phyloP scores from a whole-genome alignment of 805 yeast species.

The Saccharomycopsis lassenensis region DNA sequence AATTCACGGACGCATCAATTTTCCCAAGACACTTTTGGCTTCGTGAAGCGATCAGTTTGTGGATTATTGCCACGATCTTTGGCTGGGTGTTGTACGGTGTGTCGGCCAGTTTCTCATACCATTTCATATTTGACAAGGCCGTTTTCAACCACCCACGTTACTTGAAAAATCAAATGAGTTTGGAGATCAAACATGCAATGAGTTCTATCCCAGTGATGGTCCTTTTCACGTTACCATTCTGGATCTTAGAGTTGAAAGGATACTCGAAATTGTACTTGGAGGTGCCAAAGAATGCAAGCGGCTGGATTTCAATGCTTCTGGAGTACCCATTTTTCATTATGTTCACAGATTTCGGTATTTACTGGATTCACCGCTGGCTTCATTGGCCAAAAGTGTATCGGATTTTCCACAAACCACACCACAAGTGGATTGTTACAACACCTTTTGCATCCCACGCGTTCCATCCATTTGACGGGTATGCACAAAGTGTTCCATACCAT shows the following conservation, averaged over 20 bases:
- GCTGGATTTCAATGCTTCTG: conserved; percentile 48
- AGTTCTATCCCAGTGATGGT: conserved; percentile 89
- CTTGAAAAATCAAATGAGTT: conserved; percentile 80
- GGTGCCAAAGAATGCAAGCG: conserved; percentile 51
- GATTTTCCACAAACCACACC: conserved; percentile 89
- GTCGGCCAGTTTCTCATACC: conserved; percentile 69
- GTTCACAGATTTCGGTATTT: conserved; percentile 91
- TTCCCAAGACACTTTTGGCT: conserved; percentile 61
- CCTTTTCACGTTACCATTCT: conserved; percentile 79
- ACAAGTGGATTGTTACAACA: conserved; percentile 97
- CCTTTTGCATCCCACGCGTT: conserved; percentile 98
- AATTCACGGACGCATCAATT: conserved; percentile 52
- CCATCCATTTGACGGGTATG: conserved; percentile 96
- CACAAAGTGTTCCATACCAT: conserved; percentile 90
- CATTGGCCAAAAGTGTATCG: conserved; percentile 91
- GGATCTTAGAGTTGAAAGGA: conserved; percentile 73
- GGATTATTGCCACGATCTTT: conserved; percentile 60
- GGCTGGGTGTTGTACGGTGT: conserved; percentile 77
- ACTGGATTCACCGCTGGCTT: conserved; percentile 81
- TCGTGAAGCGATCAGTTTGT: conserved; percentile 62
- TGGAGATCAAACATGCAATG: conserved; percentile 72
- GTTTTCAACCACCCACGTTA: conserved; percentile 94
- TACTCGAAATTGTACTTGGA: conserved; percentile 68
- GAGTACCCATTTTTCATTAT: conserved; percentile 75
- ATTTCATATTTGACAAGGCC: conserved; percentile 72